phyloP scores from a whole-genome alignment of 805 yeast genomes.

The Nakazawaea wyomingensis region DNA sequence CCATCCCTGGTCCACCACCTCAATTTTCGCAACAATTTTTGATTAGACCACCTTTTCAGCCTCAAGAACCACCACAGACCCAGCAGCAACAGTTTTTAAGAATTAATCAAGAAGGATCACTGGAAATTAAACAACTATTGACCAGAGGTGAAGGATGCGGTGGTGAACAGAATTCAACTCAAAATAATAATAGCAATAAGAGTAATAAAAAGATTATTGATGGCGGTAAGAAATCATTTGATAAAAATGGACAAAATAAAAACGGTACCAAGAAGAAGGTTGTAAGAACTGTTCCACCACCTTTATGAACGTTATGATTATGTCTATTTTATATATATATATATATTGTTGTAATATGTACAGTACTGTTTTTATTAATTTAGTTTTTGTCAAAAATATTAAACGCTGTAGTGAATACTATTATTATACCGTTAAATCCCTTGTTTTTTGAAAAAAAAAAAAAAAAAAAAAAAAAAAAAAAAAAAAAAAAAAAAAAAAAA shows the following conservation, averaged over 20 bases:
- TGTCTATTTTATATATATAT: too few species aligned
- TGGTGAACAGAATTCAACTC: background rate
- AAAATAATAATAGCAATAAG: background rate
- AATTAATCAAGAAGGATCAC: slow-evolving; percentile 2
- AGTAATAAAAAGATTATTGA: background rate
- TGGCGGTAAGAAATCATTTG: background rate
- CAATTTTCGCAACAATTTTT: slow-evolving; percentile 12
- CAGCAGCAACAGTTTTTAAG: background rate
- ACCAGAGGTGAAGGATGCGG: background rate
- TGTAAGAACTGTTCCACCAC: slow-evolving; percentile 8
- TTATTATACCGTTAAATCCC: too few species aligned
- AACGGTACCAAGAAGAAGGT: background rate
- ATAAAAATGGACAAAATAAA: background rate
- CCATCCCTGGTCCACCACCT: slow-evolving; percentile 17
- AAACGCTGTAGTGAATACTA: too few species aligned
- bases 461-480: too few species aligned
- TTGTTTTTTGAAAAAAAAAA: too few species aligned
- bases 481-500: too few species aligned
- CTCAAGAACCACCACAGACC: slow-evolving; percentile 4
- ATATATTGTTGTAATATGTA: background rate
- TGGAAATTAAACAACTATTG: slow-evolving; percentile 6
- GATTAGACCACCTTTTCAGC: slow-evolving; percentile 4
- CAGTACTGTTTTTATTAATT: too few species aligned
- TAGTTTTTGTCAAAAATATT: too few species aligned
- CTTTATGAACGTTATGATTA: background rate